phyloP scores from a whole-genome alignment of 2,329 filamentous ascomycete genomes.

The Stylonectria norvegica region DNA sequence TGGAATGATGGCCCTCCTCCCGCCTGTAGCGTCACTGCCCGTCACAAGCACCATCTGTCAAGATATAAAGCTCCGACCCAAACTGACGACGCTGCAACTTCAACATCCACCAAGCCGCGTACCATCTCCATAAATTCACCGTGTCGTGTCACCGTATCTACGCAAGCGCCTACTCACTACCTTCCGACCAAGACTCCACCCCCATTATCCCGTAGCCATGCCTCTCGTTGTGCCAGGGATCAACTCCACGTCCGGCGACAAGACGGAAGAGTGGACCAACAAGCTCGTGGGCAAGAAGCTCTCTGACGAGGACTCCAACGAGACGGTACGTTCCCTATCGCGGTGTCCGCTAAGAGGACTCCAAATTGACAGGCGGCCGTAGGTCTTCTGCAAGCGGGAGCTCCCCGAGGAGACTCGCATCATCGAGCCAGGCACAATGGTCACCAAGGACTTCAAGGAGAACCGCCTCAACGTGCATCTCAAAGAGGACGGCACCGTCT shows the following conservation, averaged over 20 bases:
- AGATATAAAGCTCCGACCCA: too few species aligned
- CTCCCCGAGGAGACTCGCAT: constrained; percentile 55
- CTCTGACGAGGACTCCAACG: constrained; percentile 43
- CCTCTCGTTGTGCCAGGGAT: constrained; percentile 63
- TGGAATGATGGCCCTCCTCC: too few species aligned
- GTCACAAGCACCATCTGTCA: too few species aligned
- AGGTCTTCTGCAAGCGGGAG: constrained; percentile 60
- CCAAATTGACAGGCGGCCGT: not conserved
- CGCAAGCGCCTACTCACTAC: too few species aligned
- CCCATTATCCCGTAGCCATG: constrained; percentile 44
- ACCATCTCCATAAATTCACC: too few species aligned
- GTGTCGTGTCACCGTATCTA: too few species aligned
- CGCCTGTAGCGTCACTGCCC: too few species aligned
- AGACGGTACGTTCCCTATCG: constrained; percentile 44
- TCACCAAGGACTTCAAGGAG: constrained; percentile 55
- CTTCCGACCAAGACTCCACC: too few species aligned
- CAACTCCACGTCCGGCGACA: constrained; percentile 43
- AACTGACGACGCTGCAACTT: too few species aligned
- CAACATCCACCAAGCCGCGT: too few species aligned
- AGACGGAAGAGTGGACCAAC: constrained; percentile 56
- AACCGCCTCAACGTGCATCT: constrained; percentile 58
- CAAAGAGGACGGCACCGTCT: constrained; percentile 58
- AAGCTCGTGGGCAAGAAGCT: constrained; percentile 64
- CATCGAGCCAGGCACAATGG: constrained; percentile 54
- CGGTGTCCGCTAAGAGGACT: not conserved